These are phyloP conservation scores for Pilatotrama ljubarskyi DNA, from an alignment of 768 basidiomycete species.

Conservation along the genomic window DNA sequence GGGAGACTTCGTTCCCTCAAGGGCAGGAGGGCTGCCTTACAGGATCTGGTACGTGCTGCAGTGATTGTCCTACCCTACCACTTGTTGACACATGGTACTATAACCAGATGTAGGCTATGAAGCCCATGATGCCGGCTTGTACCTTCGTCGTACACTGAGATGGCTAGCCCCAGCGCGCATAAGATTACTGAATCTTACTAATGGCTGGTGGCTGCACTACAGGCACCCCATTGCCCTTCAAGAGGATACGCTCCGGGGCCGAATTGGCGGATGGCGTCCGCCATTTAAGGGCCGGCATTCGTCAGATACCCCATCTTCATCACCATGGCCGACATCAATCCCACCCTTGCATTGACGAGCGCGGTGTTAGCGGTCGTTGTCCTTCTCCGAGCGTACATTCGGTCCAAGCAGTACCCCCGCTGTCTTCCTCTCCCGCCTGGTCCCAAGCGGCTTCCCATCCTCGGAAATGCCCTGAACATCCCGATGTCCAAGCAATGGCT, in stretches of 20 bases:
- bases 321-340: background rate
- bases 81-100: background rate
- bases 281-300: background rate
- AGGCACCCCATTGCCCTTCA: background rate
- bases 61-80: background rate
- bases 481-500: slow-evolving; percentile 6
- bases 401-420: background rate
- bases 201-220: background rate
- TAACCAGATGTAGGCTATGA: background rate
- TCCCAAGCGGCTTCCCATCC: background rate
- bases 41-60: background rate
- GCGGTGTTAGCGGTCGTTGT: background rate
- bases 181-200: background rate
- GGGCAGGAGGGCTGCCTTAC: background rate
- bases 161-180: background rate
- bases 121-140: background rate
- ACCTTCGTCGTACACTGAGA: background rate
- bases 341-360: background rate
- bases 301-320: background rate
- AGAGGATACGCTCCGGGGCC: background rate
- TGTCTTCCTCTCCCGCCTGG: slow-evolving; percentile 10
- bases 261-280: background rate
- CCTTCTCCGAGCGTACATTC: background rate
- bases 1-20: background rate
- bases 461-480: slow-evolving; percentile 8